Base-by-base conservation (phyloP, 768 basidiomycete species). In the Floccularia luteovirens region DNA sequence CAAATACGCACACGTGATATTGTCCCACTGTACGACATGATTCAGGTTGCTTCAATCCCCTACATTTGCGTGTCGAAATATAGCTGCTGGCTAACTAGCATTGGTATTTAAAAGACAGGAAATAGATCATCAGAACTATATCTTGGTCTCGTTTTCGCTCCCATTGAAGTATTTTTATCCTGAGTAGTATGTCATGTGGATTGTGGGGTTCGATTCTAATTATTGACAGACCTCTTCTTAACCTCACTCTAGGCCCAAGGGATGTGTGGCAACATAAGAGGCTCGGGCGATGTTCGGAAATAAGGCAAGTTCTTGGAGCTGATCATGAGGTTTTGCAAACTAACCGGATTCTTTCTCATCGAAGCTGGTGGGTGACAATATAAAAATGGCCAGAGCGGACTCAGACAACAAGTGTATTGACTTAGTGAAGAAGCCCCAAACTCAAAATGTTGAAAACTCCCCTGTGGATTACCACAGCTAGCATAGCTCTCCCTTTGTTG, bases 401-500 rank as follows among this genome's bases (percentile, higher is more conserved):
- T 30, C 27, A 34, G n/a, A 34, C 20, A n/a, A n/a, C n/a, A n/a
- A n/a, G n/a, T n/a, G n/a, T n/a, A n/a, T n/a, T n/a, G n/a, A n/a
- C n/a, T n/a, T n/a, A n/a, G n/a, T n/a, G n/a, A n/a, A n/a, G n/a
- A n/a, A n/a, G n/a, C n/a, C n/a, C n/a, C n/a, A n/a, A n/a, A n/a
- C n/a, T n/a, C n/a, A n/a, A n/a, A n/a, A 57, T 58, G 50, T 43
- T 59, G 31, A 38, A 46, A 7, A 36, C 47, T 20, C 45, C 51
- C 21, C 33, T 56, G 24, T 50, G 45, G 54, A 42, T 48, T 14
- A 47, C 51, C 17, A 47, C 53, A 23, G 39, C 43, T 25, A 44
- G 54, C 16, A 37, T 36, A 24, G 20, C 41, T 14, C 30, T 54
- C 13, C 33, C 47, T 20, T 7, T 43, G 7, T 48, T 54, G 16